phyloP scores from a whole-genome alignment of 2,329 filamentous ascomycete species.

The Cryphonectria nitschkei region DNA sequence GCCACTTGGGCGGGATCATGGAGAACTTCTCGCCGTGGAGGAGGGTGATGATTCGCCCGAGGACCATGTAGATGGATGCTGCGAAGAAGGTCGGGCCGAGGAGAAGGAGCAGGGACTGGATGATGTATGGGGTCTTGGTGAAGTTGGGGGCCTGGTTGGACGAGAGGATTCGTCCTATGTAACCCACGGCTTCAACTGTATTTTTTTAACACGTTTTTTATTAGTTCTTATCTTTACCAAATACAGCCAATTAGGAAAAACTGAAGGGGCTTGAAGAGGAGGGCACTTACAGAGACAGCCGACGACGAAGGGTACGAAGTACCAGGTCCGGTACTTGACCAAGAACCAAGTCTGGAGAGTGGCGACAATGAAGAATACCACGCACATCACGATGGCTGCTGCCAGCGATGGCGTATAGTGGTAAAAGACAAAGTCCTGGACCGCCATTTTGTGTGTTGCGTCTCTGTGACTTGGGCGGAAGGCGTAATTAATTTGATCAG shows the following conservation, averaged over 20 bases:
- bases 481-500: neutral
- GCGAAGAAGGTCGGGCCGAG: conserved; percentile 22
- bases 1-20: conserved; percentile 10
- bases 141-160: conserved; percentile 14
- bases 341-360: conserved; percentile 44
- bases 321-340: conserved; percentile 48
- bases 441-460: neutral
- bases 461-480: neutral
- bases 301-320: conserved; percentile 55
- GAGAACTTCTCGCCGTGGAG: conserved; percentile 15
- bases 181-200: conserved; percentile 22
- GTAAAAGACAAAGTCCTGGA: conserved; percentile 39
- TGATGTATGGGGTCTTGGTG: conserved; percentile 17
- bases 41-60: conserved; percentile 17
- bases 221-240: neutral
- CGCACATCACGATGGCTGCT: conserved; percentile 45
- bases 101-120: conserved; percentile 21
- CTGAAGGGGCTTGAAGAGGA: neutral
- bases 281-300: conserved; percentile 51
- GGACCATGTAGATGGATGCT: conserved; percentile 26
- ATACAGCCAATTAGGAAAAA: too few relatives aligned
- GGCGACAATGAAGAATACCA: conserved; percentile 45
- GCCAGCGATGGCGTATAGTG: conserved; percentile 49
- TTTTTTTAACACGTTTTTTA: neutral
- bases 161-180: conserved; percentile 19